phyloP scores from a whole-genome alignment of 768 basidiomycete species.

The Podaxis carcinomalis region DNA sequence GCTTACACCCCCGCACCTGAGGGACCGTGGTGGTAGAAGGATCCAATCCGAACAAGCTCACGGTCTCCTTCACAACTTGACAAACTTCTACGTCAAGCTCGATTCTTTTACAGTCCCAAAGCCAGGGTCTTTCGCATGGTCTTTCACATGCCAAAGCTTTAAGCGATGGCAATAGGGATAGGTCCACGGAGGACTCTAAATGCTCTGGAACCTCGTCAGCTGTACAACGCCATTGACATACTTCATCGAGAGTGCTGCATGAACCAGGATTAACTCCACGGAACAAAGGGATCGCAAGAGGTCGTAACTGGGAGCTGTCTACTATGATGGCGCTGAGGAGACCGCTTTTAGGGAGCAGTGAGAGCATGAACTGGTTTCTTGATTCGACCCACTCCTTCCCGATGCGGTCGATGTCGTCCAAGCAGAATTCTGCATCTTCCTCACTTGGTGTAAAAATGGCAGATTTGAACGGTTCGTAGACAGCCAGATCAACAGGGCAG shows the following conservation, averaged over 20 bases:
- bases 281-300: background rate
- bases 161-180: background rate
- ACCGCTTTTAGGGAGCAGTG: background rate
- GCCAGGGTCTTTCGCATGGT: background rate
- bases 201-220: background rate
- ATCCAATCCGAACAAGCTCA: background rate
- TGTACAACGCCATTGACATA: background rate
- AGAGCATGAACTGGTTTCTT: background rate
- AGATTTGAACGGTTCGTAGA: constrained; percentile 3
- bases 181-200: background rate
- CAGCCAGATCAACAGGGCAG: background rate
- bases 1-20: background rate
- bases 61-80: background rate
- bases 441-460: background rate
- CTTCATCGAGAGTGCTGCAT: background rate
- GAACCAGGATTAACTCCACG: background rate
- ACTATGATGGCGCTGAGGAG: background rate
- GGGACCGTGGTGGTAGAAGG: background rate
- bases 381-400: background rate
- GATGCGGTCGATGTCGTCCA: background rate
- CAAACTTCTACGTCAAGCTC: background rate
- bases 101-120: background rate
- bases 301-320: background rate
- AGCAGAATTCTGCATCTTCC: background rate
- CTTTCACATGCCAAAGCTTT: background rate